Evolutionary conservation across 345 rosid species (phyloP), one percentile per base, ranked within the genome.

Genomic region (Jatropha curcas): DNA sequence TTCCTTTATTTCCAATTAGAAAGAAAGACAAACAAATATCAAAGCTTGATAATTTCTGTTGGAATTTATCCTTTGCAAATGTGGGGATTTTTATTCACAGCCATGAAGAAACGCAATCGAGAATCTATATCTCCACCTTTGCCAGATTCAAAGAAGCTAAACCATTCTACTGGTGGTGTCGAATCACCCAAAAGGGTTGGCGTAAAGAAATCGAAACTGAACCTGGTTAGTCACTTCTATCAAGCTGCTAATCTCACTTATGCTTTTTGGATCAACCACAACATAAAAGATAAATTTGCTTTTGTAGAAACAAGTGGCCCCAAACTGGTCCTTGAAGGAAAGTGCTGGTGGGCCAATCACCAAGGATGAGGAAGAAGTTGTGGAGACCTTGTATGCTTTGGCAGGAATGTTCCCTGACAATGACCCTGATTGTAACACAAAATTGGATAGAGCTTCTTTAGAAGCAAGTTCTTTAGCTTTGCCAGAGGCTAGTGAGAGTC

Each of bases 321-420:
- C 60, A 25, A 60, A 67, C 50, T 77, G 76, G 69, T 71, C 68
- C 73, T 17, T 50, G 11, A 25, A 68, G 58, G 64, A 60, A 13
- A 22, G 31, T 67, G 34, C 31, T 28, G 46, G 61, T 76, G 56
- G 94, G 60, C 74, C 90, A 43, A 91, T 91, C 78, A 83, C 97
- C 17, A 92, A 94, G 80, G 98, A 94, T 70, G 98, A 94, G 88
- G 90, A 89, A 80, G 98, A 94, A 86, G 98, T 89, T 64, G 98
- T 79, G n/a, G 96, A 92, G 81, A 87, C 97, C 34, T 77, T 94
- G 66, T 89, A 77, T 78, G 84, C 90, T 73, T 82, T 94, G 87
- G 98, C 98, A 7, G 90, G 84, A 76, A 85, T 90, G 93, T 85
- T 89, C 77, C 78, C 82, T 10, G 79, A 81, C 74, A 45, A 68